Evolutionary conservation across 179 eudicot species (phyloP).

Genomic region (Heliamphora pulchella): DNA sequence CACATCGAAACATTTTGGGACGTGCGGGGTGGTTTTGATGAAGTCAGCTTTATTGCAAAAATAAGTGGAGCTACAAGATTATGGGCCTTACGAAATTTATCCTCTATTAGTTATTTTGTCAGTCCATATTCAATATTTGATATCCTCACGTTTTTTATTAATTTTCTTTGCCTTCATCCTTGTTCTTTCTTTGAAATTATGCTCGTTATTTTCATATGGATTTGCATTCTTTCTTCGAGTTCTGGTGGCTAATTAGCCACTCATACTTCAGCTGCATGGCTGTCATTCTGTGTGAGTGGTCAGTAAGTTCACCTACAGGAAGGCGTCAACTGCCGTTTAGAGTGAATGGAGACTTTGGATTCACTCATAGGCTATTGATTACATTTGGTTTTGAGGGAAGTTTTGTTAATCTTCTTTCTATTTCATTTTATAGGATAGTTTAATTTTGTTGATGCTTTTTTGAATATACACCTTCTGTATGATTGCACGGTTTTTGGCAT

Average conservation of each 20-base stretch:
- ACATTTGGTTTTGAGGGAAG: slow-evolving; percentile 12
- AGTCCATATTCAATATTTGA: not conserved
- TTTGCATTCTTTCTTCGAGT: not conserved
- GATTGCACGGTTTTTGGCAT: not conserved
- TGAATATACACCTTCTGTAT: not conserved
- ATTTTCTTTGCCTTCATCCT: not conserved
- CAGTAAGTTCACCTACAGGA: slow-evolving; percentile 38
- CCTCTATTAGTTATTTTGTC: not conserved
- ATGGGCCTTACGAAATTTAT: not conserved
- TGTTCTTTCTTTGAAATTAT: no score
- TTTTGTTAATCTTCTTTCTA: slow-evolving; percentile 6
- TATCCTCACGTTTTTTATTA: not conserved
- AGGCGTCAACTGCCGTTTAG: slow-evolving; percentile 14
- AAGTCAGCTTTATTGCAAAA: not conserved
- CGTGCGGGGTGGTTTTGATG: not conserved
- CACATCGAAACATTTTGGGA: not conserved
- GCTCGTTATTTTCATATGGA: not conserved
- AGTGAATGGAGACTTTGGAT: slow-evolving; percentile 12
- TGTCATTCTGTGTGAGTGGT: slow-evolving; percentile 28
- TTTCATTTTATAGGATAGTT: not conserved
- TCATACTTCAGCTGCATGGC: slow-evolving; percentile 17
- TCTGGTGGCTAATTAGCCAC: slow-evolving; percentile 31
- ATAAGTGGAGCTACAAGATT: no score
- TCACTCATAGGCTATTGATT: slow-evolving; percentile 20
- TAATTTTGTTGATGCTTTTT: not conserved